Evolutionary conservation across 352 stramenopile genomes (phyloP).

Genomic region (Phytophthora citrophthora): DNA sequence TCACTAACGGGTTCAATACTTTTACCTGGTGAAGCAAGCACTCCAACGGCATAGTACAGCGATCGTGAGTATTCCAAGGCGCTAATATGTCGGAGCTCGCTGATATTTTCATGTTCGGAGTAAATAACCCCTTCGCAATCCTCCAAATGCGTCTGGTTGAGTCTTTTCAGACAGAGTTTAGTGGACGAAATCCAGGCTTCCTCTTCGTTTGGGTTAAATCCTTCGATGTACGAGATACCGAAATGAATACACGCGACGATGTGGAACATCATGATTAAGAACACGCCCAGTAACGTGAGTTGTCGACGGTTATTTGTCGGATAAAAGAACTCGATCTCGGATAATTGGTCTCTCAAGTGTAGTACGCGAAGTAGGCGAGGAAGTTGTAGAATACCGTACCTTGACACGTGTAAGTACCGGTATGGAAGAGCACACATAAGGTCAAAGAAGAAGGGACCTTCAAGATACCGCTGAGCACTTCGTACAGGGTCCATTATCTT

Average conservation of each 20-base stretch:
- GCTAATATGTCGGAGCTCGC: slow-evolving; percentile 14
- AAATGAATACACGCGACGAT: slow-evolving; percentile 56
- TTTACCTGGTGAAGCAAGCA: slow-evolving; percentile 48
- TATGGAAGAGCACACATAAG: slow-evolving; percentile 54
- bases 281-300: slow-evolving; percentile 45
- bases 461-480: slow-evolving; percentile 49
- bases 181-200: slow-evolving; percentile 41
- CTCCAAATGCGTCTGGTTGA: slow-evolving; percentile 30
- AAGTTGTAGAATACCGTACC: slow-evolving; percentile 44
- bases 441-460: slow-evolving; percentile 45
- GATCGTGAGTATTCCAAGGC: slow-evolving; percentile 44
- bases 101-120: slow-evolving; percentile 7
- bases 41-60: slow-evolving; percentile 48
- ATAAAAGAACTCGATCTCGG: slow-evolving; percentile 48
- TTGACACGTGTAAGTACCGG: slow-evolving; percentile 29
- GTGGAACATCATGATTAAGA: slow-evolving; percentile 59
- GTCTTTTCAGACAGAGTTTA: slow-evolving; percentile 24
- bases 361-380: slow-evolving; percentile 46
- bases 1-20: slow-evolving; percentile 50
- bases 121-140: slow-evolving; percentile 15
- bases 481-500: slow-evolving; percentile 55
- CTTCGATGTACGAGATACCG: slow-evolving; percentile 42
- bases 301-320: slow-evolving; percentile 54
- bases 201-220: slow-evolving; percentile 38
- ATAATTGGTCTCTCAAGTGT: slow-evolving; percentile 38